Base-by-base conservation (phyloP, 2,329 filamentous ascomycete genomes). In the Didymella segeticola region DNA sequence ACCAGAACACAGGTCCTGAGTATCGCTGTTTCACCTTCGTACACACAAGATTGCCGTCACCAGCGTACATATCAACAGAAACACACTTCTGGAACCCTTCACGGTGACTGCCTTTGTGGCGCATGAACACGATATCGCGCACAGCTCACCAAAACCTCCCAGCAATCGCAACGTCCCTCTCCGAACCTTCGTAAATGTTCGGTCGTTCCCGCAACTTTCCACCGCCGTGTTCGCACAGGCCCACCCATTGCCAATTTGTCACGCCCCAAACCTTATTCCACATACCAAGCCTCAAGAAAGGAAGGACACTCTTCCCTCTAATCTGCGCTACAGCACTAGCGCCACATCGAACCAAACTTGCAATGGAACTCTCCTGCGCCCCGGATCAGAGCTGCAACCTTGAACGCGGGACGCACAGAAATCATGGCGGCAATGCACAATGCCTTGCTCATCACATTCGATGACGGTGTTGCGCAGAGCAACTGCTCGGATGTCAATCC, bases 261-360 rank as follows among this genome's bases (percentile, higher is more conserved):
- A 54, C 36, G 25, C 39, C 23, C 33, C 38, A 14, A 54, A 54
- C 51, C 39, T 54, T 54, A 54, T 14, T 33, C 17, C 14, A 12
- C 19, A 33, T 22, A 39, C 45, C 51, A 45, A 49, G 33, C 33
- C 27, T 20, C 39, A 9, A 38, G 22, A 41, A 29, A 54, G 39
- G 50, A 36, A 48, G 38, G 50, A 27, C 41, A 29, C 39, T 22
- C 45, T 33, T 23, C 41, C 37, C 39, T 22, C 45, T 33, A 20
- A 23, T 37, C 34, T 19, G 27, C 41, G 43, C 52, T 49, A 50
- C 52, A 47, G 41, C 36, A 25, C 42, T 50, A 55, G 52, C 46
- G 52, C 41, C 15, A 14, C 15, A 50, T 47, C 46, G 42, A 50
- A 47, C 52, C 46, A 38, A 47, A 55, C 36, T 47, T 19, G 29